Evolutionary conservation across 208 protist species (phyloP).

Genomic region (Trypanosomatidae sp.): DNA sequence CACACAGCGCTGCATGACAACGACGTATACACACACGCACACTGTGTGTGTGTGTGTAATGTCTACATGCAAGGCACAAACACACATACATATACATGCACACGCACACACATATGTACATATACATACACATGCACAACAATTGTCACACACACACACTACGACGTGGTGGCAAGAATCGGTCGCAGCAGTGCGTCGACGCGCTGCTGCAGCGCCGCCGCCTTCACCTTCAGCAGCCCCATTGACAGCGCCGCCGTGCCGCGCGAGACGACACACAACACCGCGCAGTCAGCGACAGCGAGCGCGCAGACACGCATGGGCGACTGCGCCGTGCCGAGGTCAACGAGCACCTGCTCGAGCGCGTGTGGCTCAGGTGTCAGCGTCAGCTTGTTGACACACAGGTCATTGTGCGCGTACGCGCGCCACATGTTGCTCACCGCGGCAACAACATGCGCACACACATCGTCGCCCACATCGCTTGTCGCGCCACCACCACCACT

Average conservation of each 20-base stretch:
- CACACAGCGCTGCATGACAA: too few relatives aligned
- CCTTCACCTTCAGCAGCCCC: conserved; percentile 71
- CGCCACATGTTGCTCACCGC: conserved; percentile 68
- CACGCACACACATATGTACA: too few relatives aligned
- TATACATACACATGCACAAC: too few relatives aligned
- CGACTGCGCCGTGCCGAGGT: conserved; percentile 16
- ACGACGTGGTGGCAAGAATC: too few relatives aligned
- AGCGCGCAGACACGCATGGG: conserved; percentile 60
- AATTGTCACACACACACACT: too few relatives aligned
- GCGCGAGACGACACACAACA: conserved; percentile 30
- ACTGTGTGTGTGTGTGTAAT: too few relatives aligned
- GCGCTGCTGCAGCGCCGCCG: conserved; percentile 41
- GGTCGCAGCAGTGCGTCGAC: conserved; percentile 30
- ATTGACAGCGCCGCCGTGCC: conserved; percentile 28
- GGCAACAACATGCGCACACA: conserved; percentile 34
- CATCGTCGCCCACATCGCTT: conserved; percentile 12
- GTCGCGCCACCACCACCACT: neutral
- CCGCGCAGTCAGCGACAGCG: conserved; percentile 38
- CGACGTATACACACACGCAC: too few relatives aligned
- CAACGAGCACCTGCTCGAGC: conserved; percentile 60
- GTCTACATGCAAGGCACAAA: too few relatives aligned
- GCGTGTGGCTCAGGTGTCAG: conserved; percentile 38
- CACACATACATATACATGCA: too few relatives aligned
- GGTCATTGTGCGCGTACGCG: conserved; percentile 35
- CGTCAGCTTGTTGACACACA: conserved; percentile 46